Conservation (phyloP, 169 alveolate species). For the Cryptosporidium parvum region DNA sequence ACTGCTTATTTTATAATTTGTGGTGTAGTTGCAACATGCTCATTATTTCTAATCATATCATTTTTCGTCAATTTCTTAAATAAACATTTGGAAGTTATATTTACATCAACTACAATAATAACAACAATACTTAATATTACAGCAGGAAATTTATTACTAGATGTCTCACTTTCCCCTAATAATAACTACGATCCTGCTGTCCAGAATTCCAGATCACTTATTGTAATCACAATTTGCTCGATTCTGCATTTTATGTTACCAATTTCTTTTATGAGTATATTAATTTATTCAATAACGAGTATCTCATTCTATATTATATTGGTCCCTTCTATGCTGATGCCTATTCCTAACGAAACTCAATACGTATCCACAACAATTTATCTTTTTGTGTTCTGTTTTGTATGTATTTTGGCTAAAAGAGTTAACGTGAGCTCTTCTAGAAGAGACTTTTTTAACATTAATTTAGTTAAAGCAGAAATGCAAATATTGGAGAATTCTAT, state of each 20-base stretch:
- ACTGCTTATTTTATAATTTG: conserved; percentile 41
- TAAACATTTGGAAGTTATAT: conserved; percentile 45
- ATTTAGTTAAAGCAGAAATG: conserved; percentile 59
- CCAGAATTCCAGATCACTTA: conserved; percentile 60
- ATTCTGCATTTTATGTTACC: conserved; percentile 67
- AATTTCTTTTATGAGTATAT: conserved; percentile 44
- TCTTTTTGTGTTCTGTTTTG: conserved; percentile 53
- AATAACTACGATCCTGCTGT: conserved; percentile 40
- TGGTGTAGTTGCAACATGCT: conserved; percentile 65
- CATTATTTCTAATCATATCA: conserved; percentile 35
- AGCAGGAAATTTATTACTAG: conserved; percentile 63
- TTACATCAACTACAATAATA: conserved; percentile 38
- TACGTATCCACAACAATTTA: conserved; percentile 57
- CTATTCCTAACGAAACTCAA: conserved; percentile 70
- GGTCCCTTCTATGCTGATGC: conserved; percentile 71
- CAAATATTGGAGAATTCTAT: conserved; percentile 66
- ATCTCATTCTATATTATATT: conserved; percentile 58
- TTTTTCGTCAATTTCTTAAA: conserved; percentile 52
- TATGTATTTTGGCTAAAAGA: conserved; percentile 64
- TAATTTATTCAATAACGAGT: conserved; percentile 46
- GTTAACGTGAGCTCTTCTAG: conserved; percentile 64
- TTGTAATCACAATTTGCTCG: conserved; percentile 51
- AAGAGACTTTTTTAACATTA: conserved; percentile 62
- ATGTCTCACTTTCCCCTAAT: conserved; percentile 11
- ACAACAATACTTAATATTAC: conserved; percentile 69